phyloP scores from a whole-genome alignment of 2,329 filamentous ascomycete genomes.

The Aspergillus costaricaensis region DNA sequence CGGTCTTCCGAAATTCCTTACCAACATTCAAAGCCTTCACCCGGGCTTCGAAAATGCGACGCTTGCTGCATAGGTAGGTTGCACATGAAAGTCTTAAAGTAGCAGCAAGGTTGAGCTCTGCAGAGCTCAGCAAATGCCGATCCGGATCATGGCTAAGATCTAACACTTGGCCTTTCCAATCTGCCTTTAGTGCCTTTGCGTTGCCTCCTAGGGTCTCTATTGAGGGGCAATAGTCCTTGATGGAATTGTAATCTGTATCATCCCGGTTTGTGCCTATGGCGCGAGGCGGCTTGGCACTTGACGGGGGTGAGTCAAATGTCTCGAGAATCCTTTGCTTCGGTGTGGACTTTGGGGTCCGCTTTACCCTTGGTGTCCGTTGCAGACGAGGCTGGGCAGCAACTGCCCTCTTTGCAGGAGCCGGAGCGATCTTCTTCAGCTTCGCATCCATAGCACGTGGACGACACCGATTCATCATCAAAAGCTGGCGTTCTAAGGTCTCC shows the following conservation, averaged over 20 bases:
- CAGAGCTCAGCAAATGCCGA: conserved; percentile 69
- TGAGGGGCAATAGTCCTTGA: conserved; percentile 74
- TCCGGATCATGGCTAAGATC: conserved; percentile 75
- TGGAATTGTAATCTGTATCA: conserved; percentile 74
- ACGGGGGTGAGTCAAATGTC: conserved; percentile 39
- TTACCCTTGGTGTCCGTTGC: conserved; percentile 36
- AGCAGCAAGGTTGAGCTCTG: conserved; percentile 75
- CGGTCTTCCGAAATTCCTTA: conserved; percentile 92
- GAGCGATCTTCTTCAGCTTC: conserved; percentile 45
- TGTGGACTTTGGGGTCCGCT: conserved; percentile 45
- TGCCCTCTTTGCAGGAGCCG: conserved; percentile 38
- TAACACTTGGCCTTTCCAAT: conserved; percentile 81
- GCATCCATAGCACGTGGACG: conserved; percentile 32
- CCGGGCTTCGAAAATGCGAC: conserved; percentile 80
- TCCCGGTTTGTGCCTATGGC: conserved; percentile 66
- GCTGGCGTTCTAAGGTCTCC: conserved; percentile 44
- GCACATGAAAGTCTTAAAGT: conserved; percentile 81
- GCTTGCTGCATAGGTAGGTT: conserved; percentile 89
- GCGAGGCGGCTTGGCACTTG: conserved; percentile 47
- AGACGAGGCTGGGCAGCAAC: conserved; percentile 29
- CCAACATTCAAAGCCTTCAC: conserved; percentile 65
- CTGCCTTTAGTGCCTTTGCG: conserved; percentile 73
- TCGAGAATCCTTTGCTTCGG: conserved; percentile 43
- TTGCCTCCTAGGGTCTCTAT: conserved; percentile 65
- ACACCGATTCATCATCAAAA: conserved; percentile 44